phyloP scores from a whole-genome alignment of 441 rosid genomes.

The California macrophylla region DNA sequence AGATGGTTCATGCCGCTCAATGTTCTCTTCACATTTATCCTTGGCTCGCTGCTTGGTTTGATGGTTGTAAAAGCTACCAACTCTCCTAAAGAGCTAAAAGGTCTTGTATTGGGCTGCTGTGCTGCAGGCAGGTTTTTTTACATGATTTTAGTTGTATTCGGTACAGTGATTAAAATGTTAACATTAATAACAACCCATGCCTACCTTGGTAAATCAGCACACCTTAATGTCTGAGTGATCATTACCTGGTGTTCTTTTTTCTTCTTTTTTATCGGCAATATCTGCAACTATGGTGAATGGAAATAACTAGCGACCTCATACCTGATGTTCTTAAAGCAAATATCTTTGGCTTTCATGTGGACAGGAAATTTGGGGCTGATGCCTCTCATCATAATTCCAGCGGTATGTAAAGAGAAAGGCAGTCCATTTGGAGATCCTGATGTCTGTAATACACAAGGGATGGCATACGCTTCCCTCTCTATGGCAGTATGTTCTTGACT shows the following conservation, averaged over 20 bases:
- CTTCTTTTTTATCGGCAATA: too few relatives aligned
- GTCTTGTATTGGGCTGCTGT: constrained; percentile 69
- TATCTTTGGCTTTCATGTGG: constrained; percentile 1
- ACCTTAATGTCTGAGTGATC: neutral
- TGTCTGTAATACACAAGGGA: constrained; percentile 41
- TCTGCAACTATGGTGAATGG: too few relatives aligned
- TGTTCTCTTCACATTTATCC: constrained; percentile 51
- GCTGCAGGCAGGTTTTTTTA: constrained; percentile 48
- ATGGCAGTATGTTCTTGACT: constrained; percentile 50
- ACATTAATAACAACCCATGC: neutral
- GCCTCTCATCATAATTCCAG: constrained; percentile 72
- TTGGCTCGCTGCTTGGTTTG: constrained; percentile 75
- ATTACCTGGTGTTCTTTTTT: too few relatives aligned
- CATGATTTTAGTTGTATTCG: neutral
- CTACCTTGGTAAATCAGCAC: neutral
- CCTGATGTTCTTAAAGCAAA: neutral
- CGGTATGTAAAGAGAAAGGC: constrained; percentile 68
- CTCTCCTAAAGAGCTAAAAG: constrained; percentile 54
- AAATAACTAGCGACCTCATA: too few relatives aligned
- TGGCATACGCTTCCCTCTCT: constrained; percentile 69
- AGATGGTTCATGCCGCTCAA: constrained; percentile 96
- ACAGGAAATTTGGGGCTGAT: constrained; percentile 74
- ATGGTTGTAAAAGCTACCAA: constrained; percentile 46
- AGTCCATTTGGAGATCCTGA: constrained; percentile 69
- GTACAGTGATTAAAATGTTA: neutral